Conservation (phyloP, 1,139 yeast genomes). For the Kluyveromyces marxianus region DNA sequence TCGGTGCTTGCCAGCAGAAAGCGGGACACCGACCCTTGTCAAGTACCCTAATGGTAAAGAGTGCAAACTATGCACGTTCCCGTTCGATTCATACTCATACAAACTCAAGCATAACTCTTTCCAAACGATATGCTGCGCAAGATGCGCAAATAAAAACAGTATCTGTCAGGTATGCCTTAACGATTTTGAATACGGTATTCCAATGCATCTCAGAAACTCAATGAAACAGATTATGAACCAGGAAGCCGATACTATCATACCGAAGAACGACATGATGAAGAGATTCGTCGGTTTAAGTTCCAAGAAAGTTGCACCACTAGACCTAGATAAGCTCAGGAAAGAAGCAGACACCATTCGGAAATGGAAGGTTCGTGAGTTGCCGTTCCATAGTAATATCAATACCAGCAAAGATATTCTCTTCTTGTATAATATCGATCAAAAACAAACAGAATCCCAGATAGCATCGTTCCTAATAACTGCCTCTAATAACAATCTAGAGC, state of each 20-base stretch:
- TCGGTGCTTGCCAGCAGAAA: constrained; percentile 54
- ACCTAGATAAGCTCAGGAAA: not conserved
- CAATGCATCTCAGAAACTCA: constrained; percentile 71
- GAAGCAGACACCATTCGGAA: constrained; percentile 7
- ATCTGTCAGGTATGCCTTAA: constrained; percentile 86
- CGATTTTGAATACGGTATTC: constrained; percentile 73
- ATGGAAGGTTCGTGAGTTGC: constrained; percentile 1
- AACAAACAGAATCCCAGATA: constrained; percentile 26
- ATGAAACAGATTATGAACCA: constrained; percentile 55
- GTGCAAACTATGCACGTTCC: constrained; percentile 73
- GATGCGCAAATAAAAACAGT: constrained; percentile 72
- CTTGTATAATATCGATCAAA: constrained; percentile 22
- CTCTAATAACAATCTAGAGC: constrained; percentile 9
- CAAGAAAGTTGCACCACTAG: not conserved
- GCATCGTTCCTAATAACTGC: constrained; percentile 11
- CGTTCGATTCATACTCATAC: constrained; percentile 80
- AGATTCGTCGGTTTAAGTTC: constrained; percentile 44
- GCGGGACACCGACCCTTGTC: constrained; percentile 59
- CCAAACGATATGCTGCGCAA: constrained; percentile 46
- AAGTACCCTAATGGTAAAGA: constrained; percentile 69
- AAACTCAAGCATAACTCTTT: constrained; percentile 23
- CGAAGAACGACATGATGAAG: constrained; percentile 42
- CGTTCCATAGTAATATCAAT: constrained; percentile 1
- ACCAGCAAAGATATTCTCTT: constrained; percentile 14
- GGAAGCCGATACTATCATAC: constrained; percentile 36